Evolutionary conservation across 1,284 basidiomycete genomes (phyloP).

Genomic region (Trichosporon ovoides): DNA sequence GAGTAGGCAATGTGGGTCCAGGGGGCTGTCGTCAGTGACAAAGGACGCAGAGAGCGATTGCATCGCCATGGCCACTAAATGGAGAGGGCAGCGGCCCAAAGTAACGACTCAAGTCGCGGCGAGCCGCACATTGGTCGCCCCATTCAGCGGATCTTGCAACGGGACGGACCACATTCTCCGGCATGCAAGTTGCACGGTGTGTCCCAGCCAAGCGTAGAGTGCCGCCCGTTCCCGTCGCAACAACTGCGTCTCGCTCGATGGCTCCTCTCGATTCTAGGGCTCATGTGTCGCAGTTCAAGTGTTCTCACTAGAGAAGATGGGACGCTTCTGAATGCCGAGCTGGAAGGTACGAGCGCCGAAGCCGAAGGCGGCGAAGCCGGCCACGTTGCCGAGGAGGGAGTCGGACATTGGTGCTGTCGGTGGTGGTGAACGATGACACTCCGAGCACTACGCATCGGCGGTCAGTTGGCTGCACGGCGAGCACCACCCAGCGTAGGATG

Average conservation of each 20-base stretch:
- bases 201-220: too few relatives aligned
- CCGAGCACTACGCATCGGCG: slow-evolving; percentile 2
- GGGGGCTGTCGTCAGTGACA: slow-evolving; percentile 29
- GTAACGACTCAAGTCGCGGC: too few relatives aligned
- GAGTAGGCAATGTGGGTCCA: slow-evolving; percentile 32
- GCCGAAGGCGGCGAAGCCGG: slow-evolving; percentile 73
- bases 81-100: background rate
- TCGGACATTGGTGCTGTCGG: slow-evolving; percentile 53
- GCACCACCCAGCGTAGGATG: background rate
- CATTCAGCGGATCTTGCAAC: too few relatives aligned
- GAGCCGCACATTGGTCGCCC: too few relatives aligned
- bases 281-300: background rate
- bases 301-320: slow-evolving; percentile 42
- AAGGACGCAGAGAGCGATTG: too few relatives aligned
- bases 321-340: slow-evolving; percentile 62
- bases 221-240: too few relatives aligned
- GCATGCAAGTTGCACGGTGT: too few relatives aligned
- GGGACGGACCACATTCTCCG: too few relatives aligned
- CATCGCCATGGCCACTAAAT: background rate
- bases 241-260: background rate
- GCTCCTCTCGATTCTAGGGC: background rate
- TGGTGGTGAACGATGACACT: slow-evolving; percentile 3
- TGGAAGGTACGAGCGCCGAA: slow-evolving; percentile 72
- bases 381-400: slow-evolving; percentile 59
- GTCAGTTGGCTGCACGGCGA: background rate